Evolutionary conservation across 176 grass and related monocot genomes (phyloP).

Genomic region (Elaeis guineensis): DNA sequence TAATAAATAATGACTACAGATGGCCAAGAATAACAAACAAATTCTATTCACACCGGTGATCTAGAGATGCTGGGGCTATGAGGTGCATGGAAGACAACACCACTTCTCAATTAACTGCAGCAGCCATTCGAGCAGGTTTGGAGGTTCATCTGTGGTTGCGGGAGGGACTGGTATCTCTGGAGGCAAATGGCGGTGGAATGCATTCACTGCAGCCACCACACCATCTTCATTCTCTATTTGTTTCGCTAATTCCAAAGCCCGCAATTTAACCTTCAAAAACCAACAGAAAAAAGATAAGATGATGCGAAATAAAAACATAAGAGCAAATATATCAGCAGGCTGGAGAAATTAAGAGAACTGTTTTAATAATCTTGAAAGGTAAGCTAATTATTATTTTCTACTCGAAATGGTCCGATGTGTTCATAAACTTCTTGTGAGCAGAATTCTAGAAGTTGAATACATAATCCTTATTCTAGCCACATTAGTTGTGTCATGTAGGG

Average conservation of each 20-base stretch:
- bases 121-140: conserved; percentile 45
- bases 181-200: conserved; percentile 78
- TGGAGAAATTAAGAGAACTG: too few relatives aligned
- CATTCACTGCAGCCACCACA: conserved; percentile 63
- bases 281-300: background rate
- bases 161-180: conserved; percentile 40
- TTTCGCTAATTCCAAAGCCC: conserved; percentile 59
- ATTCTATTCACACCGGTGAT: background rate
- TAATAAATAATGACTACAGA: conserved; percentile 14
- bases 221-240: conserved; percentile 89
- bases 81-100: conserved; percentile 44
- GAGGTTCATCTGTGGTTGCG: conserved; percentile 21
- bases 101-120: conserved; percentile 60
- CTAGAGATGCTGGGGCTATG: conserved; percentile 22
- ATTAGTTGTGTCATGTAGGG: too few relatives aligned
- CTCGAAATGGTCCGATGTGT: too few relatives aligned
- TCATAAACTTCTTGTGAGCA: too few relatives aligned
- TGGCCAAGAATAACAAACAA: conserved; percentile 3
- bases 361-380: too few relatives aligned
- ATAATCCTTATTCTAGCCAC: too few relatives aligned
- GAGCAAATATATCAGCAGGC: too few relatives aligned
- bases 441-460: too few relatives aligned
- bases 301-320: too few relatives aligned
- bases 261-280: conserved; percentile 60
- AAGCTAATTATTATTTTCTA: too few relatives aligned